These are phyloP conservation scores for Sporothrix brunneoviolacea DNA, from an alignment of 2,329 filamentous ascomycete species.

Conservation along the genomic window DNA sequence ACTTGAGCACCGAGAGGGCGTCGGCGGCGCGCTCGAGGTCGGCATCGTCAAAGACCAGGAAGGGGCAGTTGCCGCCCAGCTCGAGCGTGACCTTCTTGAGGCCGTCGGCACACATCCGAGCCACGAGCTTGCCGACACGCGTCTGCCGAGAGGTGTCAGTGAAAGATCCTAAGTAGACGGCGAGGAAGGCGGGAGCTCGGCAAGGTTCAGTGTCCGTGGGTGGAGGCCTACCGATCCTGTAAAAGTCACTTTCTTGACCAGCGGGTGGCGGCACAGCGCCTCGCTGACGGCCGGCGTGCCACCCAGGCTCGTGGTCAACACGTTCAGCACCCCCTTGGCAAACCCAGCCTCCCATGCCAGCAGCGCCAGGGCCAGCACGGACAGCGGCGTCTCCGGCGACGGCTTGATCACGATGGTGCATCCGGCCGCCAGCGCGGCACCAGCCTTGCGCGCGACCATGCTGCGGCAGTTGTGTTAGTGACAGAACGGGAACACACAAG, in stretches of 20 bases:
- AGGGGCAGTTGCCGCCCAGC: conserved; percentile 62
- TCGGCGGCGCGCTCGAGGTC: conserved; percentile 51
- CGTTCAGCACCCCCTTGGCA: conserved; percentile 70
- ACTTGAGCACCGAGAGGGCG: conserved; percentile 23
- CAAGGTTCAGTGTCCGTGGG: not conserved
- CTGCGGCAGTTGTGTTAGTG: too few species aligned
- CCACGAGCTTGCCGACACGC: conserved; percentile 59
- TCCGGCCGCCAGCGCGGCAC: conserved; percentile 62
- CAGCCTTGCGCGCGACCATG: conserved; percentile 60
- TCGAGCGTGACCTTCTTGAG: conserved; percentile 65
- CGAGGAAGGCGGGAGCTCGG: too few species aligned
- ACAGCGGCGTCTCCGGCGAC: conserved; percentile 45
- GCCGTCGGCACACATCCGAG: conserved; percentile 53
- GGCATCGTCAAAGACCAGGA: conserved; percentile 61
- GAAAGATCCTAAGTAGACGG: not conserved
- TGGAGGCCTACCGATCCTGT: conserved; percentile 46
- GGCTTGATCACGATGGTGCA: conserved; percentile 71
- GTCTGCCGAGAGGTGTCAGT: conserved; percentile 31
- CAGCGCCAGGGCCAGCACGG: conserved; percentile 27
- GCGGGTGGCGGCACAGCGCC: conserved; percentile 32
- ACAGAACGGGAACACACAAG: too few species aligned
- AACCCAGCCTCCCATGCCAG: conserved; percentile 44
- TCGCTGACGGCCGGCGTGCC: conserved; percentile 35
- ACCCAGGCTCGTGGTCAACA: conserved; percentile 65
- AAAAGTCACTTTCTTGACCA: conserved; percentile 58